Evolutionary conservation across 768 basidiomycete species (phyloP), one percentile per base, ranked within the genome.

Genomic region (Boletus barrowsii): DNA sequence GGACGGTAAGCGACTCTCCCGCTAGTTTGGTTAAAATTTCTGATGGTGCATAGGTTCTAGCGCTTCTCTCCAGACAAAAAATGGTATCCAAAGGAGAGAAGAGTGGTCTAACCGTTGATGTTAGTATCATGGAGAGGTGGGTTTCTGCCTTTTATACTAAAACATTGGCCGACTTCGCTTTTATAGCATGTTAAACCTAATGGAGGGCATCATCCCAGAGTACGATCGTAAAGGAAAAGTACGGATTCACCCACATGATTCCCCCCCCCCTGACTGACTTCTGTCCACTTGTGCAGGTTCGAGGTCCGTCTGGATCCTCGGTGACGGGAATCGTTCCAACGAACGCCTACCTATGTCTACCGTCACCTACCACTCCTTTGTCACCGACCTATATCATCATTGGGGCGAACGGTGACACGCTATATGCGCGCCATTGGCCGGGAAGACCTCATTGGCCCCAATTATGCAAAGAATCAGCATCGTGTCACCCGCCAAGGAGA

Each of bases 151-250:
- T 41, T 32, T 37, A 11, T 8, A 6, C 39, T 18, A 5, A 11
- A 14, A 26, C 5, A 15, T 15, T 48, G 20, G 15, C 29, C 35
- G 44, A 47, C 32, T 42, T 17, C 35, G 15, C 50, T 14, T 42
- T 24, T 9, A 35, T 10, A 88, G 86, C 61, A 87, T 88, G 86
- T 69, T 88, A 5, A 88, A 87, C 62, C 69, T 87, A 45, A 88
- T 87, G 87, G 87, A 88, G 61, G 86, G 87, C 3, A 81, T 88
- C 54, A 82, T 87, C 45, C 87, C 87, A 11, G 87, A 86, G 67
- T 87, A 84, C 52, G 84, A 87, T 64, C 82, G 86, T 49, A 87
- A 84, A 65, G 80, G 80, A 53, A 85, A 83, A 71, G 84, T 83
- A 58, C 41, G 65, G n/a, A n/a, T n/a, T n/a, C n/a, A n/a, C n/a